phyloP scores from a whole-genome alignment of 2,329 filamentous ascomycete genomes.

The Botrytis medusae region DNA sequence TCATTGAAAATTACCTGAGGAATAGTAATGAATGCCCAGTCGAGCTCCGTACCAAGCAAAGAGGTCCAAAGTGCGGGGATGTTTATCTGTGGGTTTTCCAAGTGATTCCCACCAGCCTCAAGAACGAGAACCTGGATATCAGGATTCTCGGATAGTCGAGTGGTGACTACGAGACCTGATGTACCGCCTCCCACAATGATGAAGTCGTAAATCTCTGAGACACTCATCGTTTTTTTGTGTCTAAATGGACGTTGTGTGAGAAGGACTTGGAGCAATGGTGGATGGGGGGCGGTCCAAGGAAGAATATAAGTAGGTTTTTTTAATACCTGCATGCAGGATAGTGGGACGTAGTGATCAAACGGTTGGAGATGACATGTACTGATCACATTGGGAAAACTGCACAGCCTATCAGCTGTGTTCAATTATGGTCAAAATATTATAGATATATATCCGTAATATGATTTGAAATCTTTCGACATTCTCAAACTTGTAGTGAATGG shows the following conservation, averaged over 20 bases:
- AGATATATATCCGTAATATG: background rate
- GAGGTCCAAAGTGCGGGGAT: slow-evolving; percentile 32
- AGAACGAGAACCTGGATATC: slow-evolving; percentile 45
- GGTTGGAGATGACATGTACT: background rate
- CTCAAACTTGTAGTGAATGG: background rate
- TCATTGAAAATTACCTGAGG: slow-evolving; percentile 42
- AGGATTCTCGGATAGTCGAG: slow-evolving; percentile 33
- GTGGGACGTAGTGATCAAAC: background rate
- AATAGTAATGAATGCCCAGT: slow-evolving; percentile 44
- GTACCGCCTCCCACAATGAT: background rate
- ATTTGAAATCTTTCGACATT: background rate
- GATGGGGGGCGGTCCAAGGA: background rate
- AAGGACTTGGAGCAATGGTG: background rate
- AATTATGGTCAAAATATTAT: background rate
- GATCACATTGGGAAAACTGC: too few relatives aligned
- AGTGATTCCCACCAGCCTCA: slow-evolving; percentile 43
- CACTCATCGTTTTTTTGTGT: background rate
- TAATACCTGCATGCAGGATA: background rate
- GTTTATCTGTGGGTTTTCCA: slow-evolving; percentile 41
- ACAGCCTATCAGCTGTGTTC: background rate
- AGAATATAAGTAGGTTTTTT: background rate
- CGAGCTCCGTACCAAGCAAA: slow-evolving; percentile 41
- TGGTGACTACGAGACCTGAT: slow-evolving; percentile 38
- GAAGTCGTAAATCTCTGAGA: background rate
- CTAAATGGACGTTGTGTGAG: background rate